These are phyloP conservation scores for Tolypocladium guangdongense DNA, from an alignment of 2,329 filamentous ascomycete genomes.

Conservation along the genomic window DNA sequence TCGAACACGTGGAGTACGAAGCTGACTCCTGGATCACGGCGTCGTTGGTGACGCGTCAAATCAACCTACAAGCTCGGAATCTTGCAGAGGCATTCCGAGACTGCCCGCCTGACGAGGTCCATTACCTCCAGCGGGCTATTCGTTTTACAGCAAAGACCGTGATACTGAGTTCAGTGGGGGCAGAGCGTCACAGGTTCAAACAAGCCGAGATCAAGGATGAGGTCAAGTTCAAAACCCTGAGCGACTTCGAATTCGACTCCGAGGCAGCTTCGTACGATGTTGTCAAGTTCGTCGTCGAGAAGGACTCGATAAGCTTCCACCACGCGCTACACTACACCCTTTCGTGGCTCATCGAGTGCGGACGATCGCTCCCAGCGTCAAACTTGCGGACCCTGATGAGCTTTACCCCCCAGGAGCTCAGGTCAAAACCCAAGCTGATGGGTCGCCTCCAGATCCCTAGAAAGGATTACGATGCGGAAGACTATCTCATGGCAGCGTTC, in stretches of 20 bases:
- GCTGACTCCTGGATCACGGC: constrained; percentile 97
- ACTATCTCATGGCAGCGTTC: constrained; percentile 77
- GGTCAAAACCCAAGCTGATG: constrained; percentile 52
- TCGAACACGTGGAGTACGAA: constrained; percentile 96
- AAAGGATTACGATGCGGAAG: constrained; percentile 53
- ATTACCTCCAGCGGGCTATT: constrained; percentile 59
- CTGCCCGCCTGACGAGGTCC: constrained; percentile 50
- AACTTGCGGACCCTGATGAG: constrained; percentile 58
- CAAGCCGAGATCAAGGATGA: constrained; percentile 83
- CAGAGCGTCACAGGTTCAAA: constrained; percentile 77
- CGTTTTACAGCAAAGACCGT: constrained; percentile 67
- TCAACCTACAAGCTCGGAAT: constrained; percentile 83
- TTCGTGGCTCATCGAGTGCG: constrained; percentile 91
- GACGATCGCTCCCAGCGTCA: constrained; percentile 59
- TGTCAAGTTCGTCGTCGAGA: constrained; percentile 80
- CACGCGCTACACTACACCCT: constrained; percentile 92
- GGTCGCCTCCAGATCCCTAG: constrained; percentile 45
- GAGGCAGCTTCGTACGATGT: constrained; percentile 49
- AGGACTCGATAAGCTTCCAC: constrained; percentile 90
- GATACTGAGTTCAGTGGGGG: constrained; percentile 80
- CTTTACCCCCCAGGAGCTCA: constrained; percentile 62
- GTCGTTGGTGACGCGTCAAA: constrained; percentile 85
- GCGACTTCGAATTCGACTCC: constrained; percentile 70
- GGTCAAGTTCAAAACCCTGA: constrained; percentile 67
- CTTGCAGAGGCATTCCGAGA: constrained; percentile 79